Base-by-base conservation (phyloP, 331 rosid genomes). In the Quercus lobata region DNA sequence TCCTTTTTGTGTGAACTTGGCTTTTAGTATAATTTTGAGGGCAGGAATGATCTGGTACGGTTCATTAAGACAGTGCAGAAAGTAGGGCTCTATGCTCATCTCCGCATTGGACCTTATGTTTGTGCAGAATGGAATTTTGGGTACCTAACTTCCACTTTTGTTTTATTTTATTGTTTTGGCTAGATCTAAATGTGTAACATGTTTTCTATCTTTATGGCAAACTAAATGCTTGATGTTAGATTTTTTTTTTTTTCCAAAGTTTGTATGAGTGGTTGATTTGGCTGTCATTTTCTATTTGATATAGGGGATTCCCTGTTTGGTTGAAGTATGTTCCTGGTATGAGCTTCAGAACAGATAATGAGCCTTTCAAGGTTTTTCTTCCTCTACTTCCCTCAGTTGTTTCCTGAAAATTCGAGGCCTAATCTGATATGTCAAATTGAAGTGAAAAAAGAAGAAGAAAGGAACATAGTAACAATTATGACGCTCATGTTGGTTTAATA, bases 51-150 rank as follows among this genome's bases (percentile, higher is more conserved):
- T 86, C 89, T 96, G 17, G 97, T 93, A 57, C 83, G 89, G 83
- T 96, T 96, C 88, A 84, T 96, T 80, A 89, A 89, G 96, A 89
- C 97, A 7, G 93, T 90, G 75, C 97, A 93, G 89, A 93, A 85
- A 71, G 93, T 76, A 66, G 99, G 99, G 65, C 98, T 96, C 71
- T 88, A 89, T 84, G 97, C 71, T 75, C 94, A 96, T 89, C 99
- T 96, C 75, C 94, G 99, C 79, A 96, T 96, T 84, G 99, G 99
- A 57, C 99, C 99, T 58, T 95, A 95, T 84, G 89, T 95, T 24
- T 95, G 97, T 56, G 97, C 97, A 44, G 99, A 95, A 86, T 95
- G 99, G 99, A 95, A 95, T 72, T 92, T 91, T 72, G 99, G 99
- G 99, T 95, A 90, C 82, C 17, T 32, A 73, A 24, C 80, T 81